phyloP scores from a whole-genome alignment of 352 stramenopile species.

The Phytophthora pini region DNA sequence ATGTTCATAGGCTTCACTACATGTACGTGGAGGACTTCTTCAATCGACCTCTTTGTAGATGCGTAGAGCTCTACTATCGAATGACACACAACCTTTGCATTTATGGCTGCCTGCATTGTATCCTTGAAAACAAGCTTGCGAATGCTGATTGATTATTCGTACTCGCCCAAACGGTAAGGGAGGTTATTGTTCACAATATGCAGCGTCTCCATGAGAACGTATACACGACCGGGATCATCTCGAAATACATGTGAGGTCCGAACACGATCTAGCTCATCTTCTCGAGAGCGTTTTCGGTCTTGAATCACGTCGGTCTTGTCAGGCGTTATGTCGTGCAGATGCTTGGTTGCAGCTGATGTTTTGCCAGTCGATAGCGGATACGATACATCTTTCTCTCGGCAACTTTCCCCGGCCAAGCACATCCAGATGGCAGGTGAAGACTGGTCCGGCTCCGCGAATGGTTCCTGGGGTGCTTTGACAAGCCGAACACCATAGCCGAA shows the following conservation, averaged over 20 bases:
- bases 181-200: conserved; percentile 22
- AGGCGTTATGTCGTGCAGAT: conserved; percentile 6
- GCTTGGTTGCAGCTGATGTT: conserved; percentile 7
- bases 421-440: conserved; percentile 12
- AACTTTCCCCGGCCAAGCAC: conserved; percentile 6
- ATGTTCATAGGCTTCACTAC: too few species aligned
- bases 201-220: conserved; percentile 14
- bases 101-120: conserved; percentile 8
- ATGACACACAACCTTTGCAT: conserved; percentile 3
- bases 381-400: background rate
- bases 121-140: conserved; percentile 18
- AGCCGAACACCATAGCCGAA: conserved; percentile 10
- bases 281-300: conserved; percentile 3
- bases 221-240: conserved; percentile 3
- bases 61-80: conserved; percentile 13
- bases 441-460: background rate
- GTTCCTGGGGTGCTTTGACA: background rate
- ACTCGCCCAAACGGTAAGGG: conserved; percentile 9
- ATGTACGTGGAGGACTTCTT: background rate
- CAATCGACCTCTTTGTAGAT: conserved; percentile 2
- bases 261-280: conserved; percentile 9
- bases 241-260: conserved; percentile 7
- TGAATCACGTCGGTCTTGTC: conserved; percentile 1
- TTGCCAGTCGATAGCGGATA: conserved; percentile 9
- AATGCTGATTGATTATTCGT: conserved; percentile 17